These are phyloP conservation scores for Mortierella alpina DNA, from an alignment of 192 early-diverging fungal genomes.

Conservation along the genomic window DNA sequence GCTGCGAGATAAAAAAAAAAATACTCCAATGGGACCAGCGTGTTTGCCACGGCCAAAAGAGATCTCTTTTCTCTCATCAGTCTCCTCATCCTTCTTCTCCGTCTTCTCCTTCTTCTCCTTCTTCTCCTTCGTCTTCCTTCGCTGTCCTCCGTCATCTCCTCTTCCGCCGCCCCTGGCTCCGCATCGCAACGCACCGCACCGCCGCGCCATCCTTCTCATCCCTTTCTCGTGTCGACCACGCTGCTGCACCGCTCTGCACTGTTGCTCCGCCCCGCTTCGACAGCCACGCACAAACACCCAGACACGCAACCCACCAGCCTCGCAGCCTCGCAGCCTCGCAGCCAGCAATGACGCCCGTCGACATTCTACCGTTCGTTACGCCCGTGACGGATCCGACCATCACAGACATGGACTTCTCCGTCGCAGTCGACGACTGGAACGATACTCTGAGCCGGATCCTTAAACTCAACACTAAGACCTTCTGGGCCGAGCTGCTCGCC, in stretches of 20 bases:
- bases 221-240: neutral
- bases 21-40: no score
- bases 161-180: neutral
- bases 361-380: constrained; percentile 48
- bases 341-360: constrained; percentile 12
- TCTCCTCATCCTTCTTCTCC: constrained; percentile 1
- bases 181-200: no score
- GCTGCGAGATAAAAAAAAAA: no score
- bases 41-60: neutral
- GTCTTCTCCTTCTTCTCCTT: neutral
- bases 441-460: constrained; percentile 41
- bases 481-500: constrained; percentile 28
- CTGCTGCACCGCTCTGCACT: neutral
- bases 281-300: neutral
- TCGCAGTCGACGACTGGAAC: constrained; percentile 54
- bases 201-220: no score
- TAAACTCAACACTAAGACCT: constrained; percentile 29
- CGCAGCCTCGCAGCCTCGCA: neutral
- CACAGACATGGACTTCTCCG: constrained; percentile 41
- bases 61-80: neutral
- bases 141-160: neutral
- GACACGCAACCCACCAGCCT: neutral
- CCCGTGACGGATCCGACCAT: constrained; percentile 32
- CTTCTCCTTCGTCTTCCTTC: neutral
- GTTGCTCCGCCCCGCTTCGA: neutral